Conservation (phyloP, 2,329 filamentous ascomycete genomes). For the Fusarium compactum region DNA sequence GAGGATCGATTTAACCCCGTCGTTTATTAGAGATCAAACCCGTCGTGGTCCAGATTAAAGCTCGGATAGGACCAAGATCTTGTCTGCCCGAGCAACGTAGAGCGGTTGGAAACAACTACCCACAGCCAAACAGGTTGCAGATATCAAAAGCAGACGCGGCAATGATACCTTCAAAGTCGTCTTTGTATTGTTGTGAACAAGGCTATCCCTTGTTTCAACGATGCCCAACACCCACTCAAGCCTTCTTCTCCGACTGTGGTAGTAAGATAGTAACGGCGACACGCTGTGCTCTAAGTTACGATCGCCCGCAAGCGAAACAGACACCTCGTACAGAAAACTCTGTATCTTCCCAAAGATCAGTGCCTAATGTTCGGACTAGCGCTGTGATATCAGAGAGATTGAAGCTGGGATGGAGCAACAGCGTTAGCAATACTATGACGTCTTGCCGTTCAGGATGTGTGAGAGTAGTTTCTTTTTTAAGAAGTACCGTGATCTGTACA, state of each 20-base stretch:
- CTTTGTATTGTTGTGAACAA: constrained; percentile 42
- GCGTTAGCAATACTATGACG: constrained; percentile 30
- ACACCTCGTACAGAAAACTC: constrained; percentile 32
- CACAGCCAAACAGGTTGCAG: constrained; percentile 29
- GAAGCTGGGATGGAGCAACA: constrained; percentile 5
- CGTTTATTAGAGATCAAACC: constrained; percentile 46
- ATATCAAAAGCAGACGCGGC: constrained; percentile 31
- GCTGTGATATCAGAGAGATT: constrained; percentile 17
- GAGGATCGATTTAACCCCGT: constrained; percentile 34
- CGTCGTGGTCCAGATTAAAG: constrained; percentile 26
- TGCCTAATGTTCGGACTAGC: constrained; percentile 11
- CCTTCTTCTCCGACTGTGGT: constrained; percentile 29
- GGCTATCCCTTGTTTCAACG: constrained; percentile 47
- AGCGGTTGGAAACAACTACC: constrained; percentile 15
- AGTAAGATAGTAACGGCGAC: constrained; percentile 36
- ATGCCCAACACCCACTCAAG: constrained; percentile 44
- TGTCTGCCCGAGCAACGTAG: constrained; percentile 33
- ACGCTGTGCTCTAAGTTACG: constrained; percentile 43
- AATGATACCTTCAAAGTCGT: constrained; percentile 33
- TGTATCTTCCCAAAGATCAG: constrained; percentile 34
- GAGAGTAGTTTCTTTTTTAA: constrained; percentile 21
- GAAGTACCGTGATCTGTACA: constrained; percentile 24
- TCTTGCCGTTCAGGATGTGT: constrained; percentile 15
- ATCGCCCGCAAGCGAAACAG: constrained; percentile 40
- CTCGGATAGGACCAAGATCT: constrained; percentile 31